Evolutionary conservation across 805 yeast species (phyloP).

Genomic region (Candida vaughaniae): DNA sequence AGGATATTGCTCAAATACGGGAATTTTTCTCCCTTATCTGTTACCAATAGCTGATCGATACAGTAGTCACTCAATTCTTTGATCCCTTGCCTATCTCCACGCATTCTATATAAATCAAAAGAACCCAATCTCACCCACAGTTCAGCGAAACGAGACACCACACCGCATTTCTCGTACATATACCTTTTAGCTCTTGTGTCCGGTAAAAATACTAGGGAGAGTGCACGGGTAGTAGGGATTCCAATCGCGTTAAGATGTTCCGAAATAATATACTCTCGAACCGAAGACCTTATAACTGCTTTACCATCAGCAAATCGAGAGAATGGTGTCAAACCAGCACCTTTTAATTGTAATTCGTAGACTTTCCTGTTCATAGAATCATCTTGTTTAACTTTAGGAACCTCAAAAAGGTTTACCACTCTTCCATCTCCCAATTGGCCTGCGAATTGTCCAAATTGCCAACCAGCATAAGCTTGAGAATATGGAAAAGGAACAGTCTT

Average conservation of each 20-base stretch:
- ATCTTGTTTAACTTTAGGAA: slow-evolving; percentile 36
- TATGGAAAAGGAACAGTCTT: slow-evolving; percentile 61
- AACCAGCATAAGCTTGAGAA: slow-evolving; percentile 92
- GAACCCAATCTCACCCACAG: slow-evolving; percentile 87
- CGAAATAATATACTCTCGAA: slow-evolving; percentile 82
- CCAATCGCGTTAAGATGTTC: slow-evolving; percentile 80
- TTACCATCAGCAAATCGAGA: slow-evolving; percentile 96
- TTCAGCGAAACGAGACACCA: slow-evolving; percentile 79
- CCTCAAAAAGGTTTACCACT: slow-evolving; percentile 77
- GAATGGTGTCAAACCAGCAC: slow-evolving; percentile 89
- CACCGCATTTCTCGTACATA: slow-evolving; percentile 76
- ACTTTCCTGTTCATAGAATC: slow-evolving; percentile 30
- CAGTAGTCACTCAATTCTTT: slow-evolving; percentile 68
- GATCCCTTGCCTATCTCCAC: slow-evolving; percentile 66
- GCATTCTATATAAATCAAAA: slow-evolving; percentile 77
- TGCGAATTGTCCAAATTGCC: slow-evolving; percentile 94
- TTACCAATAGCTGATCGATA: slow-evolving; percentile 59
- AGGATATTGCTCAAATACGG: slow-evolving; percentile 24
- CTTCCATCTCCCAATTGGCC: slow-evolving; percentile 98
- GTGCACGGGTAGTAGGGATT: slow-evolving; percentile 83
- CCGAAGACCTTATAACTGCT: slow-evolving; percentile 84
- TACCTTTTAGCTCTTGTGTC: slow-evolving; percentile 72
- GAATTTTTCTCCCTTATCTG: slow-evolving; percentile 24
- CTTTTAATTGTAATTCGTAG: slow-evolving; percentile 81
- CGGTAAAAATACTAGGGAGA: slow-evolving; percentile 71